phyloP scores from a whole-genome alignment of 768 basidiomycete genomes.

The Coprinellus micaceus region DNA sequence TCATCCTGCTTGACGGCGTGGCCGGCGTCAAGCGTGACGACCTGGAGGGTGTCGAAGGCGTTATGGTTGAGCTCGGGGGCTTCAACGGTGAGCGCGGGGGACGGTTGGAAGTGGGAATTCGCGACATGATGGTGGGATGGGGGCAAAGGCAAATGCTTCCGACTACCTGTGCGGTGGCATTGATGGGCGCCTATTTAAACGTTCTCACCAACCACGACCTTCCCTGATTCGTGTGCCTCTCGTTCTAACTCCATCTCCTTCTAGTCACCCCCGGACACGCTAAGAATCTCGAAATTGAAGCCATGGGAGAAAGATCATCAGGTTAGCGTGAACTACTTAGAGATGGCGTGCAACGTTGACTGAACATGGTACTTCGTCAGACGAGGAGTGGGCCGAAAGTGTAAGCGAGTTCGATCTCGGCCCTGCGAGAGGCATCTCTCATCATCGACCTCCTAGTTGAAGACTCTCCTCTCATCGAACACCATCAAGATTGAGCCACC shows the following conservation, averaged over 20 bases:
- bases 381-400: neutral
- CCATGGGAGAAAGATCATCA: neutral
- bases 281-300: neutral
- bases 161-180: neutral
- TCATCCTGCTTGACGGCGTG: slow-evolving; percentile 13
- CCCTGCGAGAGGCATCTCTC: neutral
- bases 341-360: neutral
- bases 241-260: neutral
- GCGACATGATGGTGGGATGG: slow-evolving; percentile 13
- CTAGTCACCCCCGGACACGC: neutral
- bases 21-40: slow-evolving; percentile 10
- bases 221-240: neutral
- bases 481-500: neutral
- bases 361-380: neutral
- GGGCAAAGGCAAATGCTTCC: neutral
- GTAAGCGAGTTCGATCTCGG: neutral
- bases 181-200: neutral
- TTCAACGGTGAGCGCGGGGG: slow-evolving; percentile 13
- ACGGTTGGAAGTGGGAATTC: slow-evolving; percentile 13
- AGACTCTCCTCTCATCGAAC: neutral
- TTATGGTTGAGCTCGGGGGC: neutral
- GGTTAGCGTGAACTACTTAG: neutral
- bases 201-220: neutral
- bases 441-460: neutral
- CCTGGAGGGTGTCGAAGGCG: slow-evolving; percentile 11